These are phyloP conservation scores for Chlamydomonas sp. DNA, from an alignment of 139 green algal genomes.

Conservation along the genomic window DNA sequence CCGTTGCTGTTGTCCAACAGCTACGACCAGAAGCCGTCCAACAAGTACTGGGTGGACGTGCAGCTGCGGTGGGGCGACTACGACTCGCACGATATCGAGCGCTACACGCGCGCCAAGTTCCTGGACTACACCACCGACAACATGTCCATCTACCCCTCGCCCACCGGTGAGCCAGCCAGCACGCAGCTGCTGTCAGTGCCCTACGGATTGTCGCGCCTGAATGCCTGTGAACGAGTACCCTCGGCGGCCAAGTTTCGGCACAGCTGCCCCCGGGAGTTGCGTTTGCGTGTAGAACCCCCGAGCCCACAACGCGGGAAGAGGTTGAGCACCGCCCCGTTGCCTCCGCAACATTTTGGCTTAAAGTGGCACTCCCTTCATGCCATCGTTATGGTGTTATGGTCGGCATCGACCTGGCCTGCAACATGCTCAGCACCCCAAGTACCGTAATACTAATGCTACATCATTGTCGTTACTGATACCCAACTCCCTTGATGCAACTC, in stretches of 20 bases:
- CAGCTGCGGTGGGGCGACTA: constrained; percentile 98
- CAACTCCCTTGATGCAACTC: not conserved
- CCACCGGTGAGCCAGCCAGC: constrained; percentile 62
- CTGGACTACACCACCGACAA: constrained; percentile 99
- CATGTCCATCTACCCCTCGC: constrained; percentile 99
- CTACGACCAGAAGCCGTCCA: constrained; percentile 91
- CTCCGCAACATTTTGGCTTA: no score
- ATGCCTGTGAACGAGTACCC: not conserved
- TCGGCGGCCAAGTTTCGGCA: no score
- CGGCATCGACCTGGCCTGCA: not conserved
- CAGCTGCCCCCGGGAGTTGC: not conserved
- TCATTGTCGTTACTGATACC: not conserved
- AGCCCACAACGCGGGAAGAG: no score
- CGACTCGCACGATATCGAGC: constrained; percentile 98
- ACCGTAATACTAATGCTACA: no score
- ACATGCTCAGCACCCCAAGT: not conserved
- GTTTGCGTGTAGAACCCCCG: not conserved
- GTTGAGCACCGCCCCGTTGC: no score
- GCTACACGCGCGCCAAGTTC: constrained; percentile 99
- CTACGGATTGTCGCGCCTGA: not conserved
- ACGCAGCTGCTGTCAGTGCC: constrained; percentile 9
- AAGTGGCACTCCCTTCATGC: no score
- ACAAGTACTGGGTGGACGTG: constrained; percentile 99
- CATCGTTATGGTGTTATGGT: no score
- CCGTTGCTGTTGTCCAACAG: not conserved